These are phyloP conservation scores for Infundibulicybe gibba DNA, from an alignment of 768 basidiomycete species.

Conservation along the genomic window DNA sequence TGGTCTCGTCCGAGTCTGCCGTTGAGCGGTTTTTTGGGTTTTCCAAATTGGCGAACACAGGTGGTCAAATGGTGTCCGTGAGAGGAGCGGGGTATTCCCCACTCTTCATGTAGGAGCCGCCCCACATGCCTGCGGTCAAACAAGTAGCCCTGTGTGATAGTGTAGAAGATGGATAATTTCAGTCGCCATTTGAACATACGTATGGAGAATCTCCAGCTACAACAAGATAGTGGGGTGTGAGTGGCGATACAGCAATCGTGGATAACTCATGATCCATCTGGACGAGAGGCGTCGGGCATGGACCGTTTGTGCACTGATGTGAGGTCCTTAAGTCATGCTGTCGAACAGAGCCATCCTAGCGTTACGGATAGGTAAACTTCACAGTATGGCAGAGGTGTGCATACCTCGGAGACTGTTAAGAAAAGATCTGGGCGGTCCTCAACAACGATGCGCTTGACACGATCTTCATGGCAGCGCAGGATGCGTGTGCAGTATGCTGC, in stretches of 20 bases:
- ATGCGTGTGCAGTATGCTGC: conserved; percentile 43
- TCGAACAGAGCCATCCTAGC: conserved; percentile 79
- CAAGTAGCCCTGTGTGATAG: conserved; percentile 57
- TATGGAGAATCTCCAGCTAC: conserved; percentile 80
- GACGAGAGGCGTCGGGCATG: conserved; percentile 73
- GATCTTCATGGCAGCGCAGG: conserved; percentile 65
- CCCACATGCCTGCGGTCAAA: conserved; percentile 79
- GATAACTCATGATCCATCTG: conserved; percentile 64
- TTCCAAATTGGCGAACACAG: conserved; percentile 80
- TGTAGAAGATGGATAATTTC: background rate
- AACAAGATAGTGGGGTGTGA: conserved; percentile 81
- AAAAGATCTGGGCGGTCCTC: conserved; percentile 78
- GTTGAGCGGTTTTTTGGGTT: conserved; percentile 20
- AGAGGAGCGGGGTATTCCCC: conserved; percentile 53
- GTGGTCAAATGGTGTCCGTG: conserved; percentile 53
- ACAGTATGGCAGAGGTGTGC: conserved; percentile 11
- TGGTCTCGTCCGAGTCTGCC: conserved; percentile 47
- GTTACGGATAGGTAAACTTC: background rate
- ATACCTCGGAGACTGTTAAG: conserved; percentile 75
- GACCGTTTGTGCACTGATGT: conserved; percentile 54
- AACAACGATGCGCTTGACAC: conserved; percentile 77
- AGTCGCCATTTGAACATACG: conserved; percentile 37
- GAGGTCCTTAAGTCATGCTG: conserved; percentile 79
- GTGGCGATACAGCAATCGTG: conserved; percentile 69
- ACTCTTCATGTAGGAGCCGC: conserved; percentile 58